phyloP scores from a whole-genome alignment of 768 basidiomycete species.

The Serpula lacrymans region DNA sequence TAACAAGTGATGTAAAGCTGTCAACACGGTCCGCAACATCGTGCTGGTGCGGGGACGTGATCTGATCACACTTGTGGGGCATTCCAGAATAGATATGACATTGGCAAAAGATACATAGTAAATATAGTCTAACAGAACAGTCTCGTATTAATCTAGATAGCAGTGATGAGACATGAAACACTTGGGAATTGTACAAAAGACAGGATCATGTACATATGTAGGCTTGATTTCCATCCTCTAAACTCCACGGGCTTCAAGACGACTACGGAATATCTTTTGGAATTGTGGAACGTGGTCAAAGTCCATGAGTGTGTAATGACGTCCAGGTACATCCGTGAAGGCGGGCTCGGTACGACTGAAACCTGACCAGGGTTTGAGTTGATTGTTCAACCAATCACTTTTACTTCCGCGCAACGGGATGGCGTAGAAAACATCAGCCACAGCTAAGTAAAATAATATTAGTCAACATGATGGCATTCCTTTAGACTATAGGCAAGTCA shows the following conservation, averaged over 20 bases:
- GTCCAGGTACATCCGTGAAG: constrained; percentile 23
- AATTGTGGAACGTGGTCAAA: constrained; percentile 26
- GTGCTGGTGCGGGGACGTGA: too few species aligned
- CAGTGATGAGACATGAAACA: too few species aligned
- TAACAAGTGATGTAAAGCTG: too few species aligned
- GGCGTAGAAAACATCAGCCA: constrained; percentile 24
- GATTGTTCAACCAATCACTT: constrained; percentile 25
- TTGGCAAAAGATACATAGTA: too few species aligned
- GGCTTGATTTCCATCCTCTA: too few species aligned
- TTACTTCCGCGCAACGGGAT: constrained; percentile 25
- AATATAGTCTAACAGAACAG: too few species aligned
- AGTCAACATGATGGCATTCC: neutral
- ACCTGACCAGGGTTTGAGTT: constrained; percentile 22
- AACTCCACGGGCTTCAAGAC: constrained; percentile 25
- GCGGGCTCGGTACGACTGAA: constrained; percentile 20
- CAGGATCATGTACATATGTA: too few species aligned
- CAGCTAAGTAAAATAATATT: constrained; percentile 6
- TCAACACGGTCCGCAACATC: too few species aligned
- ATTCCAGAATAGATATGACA: too few species aligned
- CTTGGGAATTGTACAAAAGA: too few species aligned
- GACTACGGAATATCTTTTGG: constrained; percentile 25
- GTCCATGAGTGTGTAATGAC: constrained; percentile 29
- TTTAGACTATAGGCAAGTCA: neutral
- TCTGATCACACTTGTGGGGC: too few species aligned
- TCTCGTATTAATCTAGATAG: too few species aligned